Evolutionary conservation across 192 early-diverging fungal genomes (phyloP).

Genomic region (Kappamyces sp.): DNA sequence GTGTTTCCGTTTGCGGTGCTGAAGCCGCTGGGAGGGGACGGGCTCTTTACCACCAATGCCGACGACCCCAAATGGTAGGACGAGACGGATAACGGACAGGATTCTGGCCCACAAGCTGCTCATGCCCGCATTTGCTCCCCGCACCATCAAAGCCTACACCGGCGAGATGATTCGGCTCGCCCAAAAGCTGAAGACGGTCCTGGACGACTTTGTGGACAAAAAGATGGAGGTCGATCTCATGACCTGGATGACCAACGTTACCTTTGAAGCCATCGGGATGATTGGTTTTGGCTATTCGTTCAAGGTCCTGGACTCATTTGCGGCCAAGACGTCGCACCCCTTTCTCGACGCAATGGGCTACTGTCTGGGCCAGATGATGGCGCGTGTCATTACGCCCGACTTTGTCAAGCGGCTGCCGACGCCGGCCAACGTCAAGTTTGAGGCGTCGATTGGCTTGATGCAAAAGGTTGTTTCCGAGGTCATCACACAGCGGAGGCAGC

Average conservation of each 20-base stretch:
- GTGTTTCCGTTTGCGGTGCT: slow-evolving; percentile 30
- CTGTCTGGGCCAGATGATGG: slow-evolving; percentile 27
- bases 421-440: slow-evolving; percentile 32
- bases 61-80: slow-evolving; percentile 44
- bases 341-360: slow-evolving; percentile 36
- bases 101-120: slow-evolving; percentile 49
- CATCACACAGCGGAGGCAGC: slow-evolving; percentile 35
- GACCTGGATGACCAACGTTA: slow-evolving; percentile 48
- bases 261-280: slow-evolving; percentile 52
- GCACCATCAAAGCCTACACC: slow-evolving; percentile 33
- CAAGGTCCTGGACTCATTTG: slow-evolving; percentile 27
- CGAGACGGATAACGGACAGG: no score
- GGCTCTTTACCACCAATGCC: slow-evolving; percentile 46
- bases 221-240: slow-evolving; percentile 32
- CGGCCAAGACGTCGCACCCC: slow-evolving; percentile 21
- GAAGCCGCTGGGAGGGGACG: slow-evolving; percentile 38
- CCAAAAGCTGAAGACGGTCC: slow-evolving; percentile 21
- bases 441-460: slow-evolving; percentile 36
- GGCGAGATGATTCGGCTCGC: slow-evolving; percentile 39
- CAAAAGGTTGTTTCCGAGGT: slow-evolving; percentile 42
- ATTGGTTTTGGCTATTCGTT: slow-evolving; percentile 57
- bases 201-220: slow-evolving; percentile 26
- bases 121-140: slow-evolving; percentile 51
- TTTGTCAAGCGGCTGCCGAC: slow-evolving; percentile 42
- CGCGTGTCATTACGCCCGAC: slow-evolving; percentile 24